A percentile compares a stretch with the other conserved stretches of the same genome.
Conservation (phyloP, 805 yeast genomes). For the Candida argentea region DNA sequence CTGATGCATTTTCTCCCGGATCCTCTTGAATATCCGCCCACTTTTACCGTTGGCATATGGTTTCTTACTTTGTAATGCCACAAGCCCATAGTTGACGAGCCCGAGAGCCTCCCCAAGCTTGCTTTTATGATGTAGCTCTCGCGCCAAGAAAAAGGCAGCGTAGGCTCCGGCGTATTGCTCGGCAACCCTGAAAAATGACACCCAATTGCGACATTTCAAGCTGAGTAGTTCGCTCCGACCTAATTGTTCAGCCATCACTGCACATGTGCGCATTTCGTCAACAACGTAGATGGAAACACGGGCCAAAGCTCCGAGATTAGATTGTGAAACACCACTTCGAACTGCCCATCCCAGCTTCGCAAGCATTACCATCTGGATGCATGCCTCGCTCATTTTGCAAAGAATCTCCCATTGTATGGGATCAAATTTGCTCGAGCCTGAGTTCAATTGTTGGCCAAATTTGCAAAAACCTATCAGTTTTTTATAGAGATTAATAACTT, state of each 20-base stretch:
- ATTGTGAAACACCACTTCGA: constrained; percentile 10
- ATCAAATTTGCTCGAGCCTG: too few relatives aligned
- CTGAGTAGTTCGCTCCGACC: constrained; percentile 1
- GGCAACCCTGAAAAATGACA: constrained; percentile 18
- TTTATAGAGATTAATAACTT: constrained; percentile 22
- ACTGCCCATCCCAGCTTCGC: constrained; percentile 29
- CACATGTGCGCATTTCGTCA: constrained; percentile 17
- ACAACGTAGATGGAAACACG: constrained; percentile 33
- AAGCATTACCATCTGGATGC: constrained; percentile 29
- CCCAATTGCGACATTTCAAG: constrained; percentile 10
- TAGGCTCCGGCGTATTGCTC: constrained; percentile 30
- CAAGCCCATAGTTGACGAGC: constrained; percentile 25
- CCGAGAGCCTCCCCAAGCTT: constrained; percentile 40
- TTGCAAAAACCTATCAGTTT: constrained; percentile 17
- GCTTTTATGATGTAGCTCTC: constrained; percentile 35
- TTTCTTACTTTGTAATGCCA: constrained; percentile 26
- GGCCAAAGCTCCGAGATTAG: constrained; percentile 31
- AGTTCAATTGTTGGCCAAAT: too few relatives aligned
- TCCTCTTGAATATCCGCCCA: constrained; percentile 7
- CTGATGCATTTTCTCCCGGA: constrained; percentile 18
- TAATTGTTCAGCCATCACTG: constrained; percentile 1
- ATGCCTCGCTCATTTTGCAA: constrained; percentile 18
- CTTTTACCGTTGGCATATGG: constrained; percentile 6
- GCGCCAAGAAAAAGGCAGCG: constrained; percentile 33
- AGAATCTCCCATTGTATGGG: too few relatives aligned